Base-by-base conservation (phyloP, 108 stramenopile species). In the Epithemia pelagica region DNA sequence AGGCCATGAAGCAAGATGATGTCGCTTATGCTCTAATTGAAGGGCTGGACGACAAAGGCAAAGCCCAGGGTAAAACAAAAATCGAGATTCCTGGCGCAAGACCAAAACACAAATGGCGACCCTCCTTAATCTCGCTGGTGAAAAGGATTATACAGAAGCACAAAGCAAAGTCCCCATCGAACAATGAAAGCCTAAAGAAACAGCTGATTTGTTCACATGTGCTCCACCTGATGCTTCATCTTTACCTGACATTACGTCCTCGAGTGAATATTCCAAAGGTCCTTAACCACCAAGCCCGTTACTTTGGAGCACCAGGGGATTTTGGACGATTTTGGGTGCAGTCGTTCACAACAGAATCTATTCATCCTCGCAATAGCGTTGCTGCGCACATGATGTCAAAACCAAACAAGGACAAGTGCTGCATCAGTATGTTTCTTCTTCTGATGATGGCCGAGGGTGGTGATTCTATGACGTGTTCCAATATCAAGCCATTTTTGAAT, bases 371-470 rank as follows among this genome's bases (percentile, higher is more conserved):
- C 15, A 66, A 58, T 22, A 57, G 78, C 20, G 70, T 76, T 30
- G 56, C 55, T 2, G 81, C 83, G 0, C 85, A 65, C 61, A 68
- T 60, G 2, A 67, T 74, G 60, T 84, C 87, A 0, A 81, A 81
- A 21, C 66, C 73, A 31, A 78, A 84, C 46, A 72, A 78, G 52
- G 84, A 87, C 25, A 89, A 85, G 69, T 72, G 79, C 59, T 27
- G 70, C 8, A 65, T 82, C 1, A 78, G 91, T 65, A 65, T 77
- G 28, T 69, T 95, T n/a, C 53, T 95, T 2, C 67, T 92, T 1
- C 90, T 78, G 62, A 68, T 90, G 54, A 77, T 85, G 24, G 86
- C 89, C 24, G 76, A 76, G 31, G 80, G 74, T n/a, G 37, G 74
- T 10, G 32, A 62, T 5, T 33, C 73, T 22, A 91, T 92, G 90